A percentile compares a stretch with the other conserved stretches of the same genome.
phyloP scores from a whole-genome alignment of 305 asterid genomes.

The Solanum hybrid region DNA sequence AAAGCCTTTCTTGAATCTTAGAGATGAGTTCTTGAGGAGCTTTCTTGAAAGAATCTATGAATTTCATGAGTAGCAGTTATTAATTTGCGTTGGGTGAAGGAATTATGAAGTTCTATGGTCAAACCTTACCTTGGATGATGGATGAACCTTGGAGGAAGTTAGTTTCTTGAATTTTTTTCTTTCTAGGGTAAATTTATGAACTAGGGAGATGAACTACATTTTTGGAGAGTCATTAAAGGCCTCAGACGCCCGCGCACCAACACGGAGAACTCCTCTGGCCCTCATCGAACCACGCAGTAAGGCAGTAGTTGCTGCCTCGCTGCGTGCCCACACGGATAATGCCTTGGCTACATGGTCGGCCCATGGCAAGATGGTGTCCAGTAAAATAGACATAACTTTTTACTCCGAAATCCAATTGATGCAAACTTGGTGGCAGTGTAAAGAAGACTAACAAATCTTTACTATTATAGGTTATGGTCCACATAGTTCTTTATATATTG shows the following conservation, averaged over 20 bases:
- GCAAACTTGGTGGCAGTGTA: not conserved
- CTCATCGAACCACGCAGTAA: no score
- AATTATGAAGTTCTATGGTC: not conserved
- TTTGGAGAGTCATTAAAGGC: no score
- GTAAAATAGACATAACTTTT: no score
- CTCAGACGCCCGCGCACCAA: no score
- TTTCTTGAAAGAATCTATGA: not conserved
- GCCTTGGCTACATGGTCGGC: no score
- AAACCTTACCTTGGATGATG: not conserved
- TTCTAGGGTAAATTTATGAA: not conserved
- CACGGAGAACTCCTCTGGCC: no score
- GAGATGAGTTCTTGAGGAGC: not conserved
- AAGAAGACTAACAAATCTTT: not conserved
- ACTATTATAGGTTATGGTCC: not conserved
- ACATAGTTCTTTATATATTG: not conserved
- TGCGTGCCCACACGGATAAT: no score
- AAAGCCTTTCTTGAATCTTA: not conserved
- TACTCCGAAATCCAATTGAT: not conserved
- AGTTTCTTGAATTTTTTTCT: not conserved
- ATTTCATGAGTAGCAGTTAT: not conserved
- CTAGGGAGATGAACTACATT: not conserved
- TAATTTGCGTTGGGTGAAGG: not conserved
- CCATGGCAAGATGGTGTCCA: no score
- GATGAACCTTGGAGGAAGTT: not conserved
- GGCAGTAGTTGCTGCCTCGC: not conserved